A percentile compares a stretch with the other conserved stretches of the same genome.
Conservation (phyloP, 1,284 basidiomycete genomes). For the Jaminaea rosea region DNA sequence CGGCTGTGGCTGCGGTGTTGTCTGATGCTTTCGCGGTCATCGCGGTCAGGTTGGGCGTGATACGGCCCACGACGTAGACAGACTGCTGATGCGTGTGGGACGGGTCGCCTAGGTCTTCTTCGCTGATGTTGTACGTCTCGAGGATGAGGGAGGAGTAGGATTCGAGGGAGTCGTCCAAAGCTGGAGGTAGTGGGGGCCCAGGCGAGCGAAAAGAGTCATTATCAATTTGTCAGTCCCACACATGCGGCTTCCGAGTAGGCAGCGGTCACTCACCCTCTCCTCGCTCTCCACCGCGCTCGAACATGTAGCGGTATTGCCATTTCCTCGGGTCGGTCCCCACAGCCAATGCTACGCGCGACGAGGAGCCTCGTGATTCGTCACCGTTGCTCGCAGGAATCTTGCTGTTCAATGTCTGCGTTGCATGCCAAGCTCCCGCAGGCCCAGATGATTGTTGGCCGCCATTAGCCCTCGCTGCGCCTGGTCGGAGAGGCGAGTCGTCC, state of each 20-base stretch:
- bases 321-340: conserved; percentile 36
- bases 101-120: conserved; percentile 32
- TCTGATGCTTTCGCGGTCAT: neutral
- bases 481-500: conserved; percentile 16
- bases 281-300: conserved; percentile 29
- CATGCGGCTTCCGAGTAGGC: no score
- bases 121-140: conserved; percentile 19
- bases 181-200: neutral
- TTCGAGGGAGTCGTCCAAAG: conserved; percentile 37
- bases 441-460: neutral
- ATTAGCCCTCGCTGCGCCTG: neutral
- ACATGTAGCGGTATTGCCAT: conserved; percentile 46
- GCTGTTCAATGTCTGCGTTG: neutral
- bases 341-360: conserved; percentile 30
- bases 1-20: neutral
- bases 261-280: conserved; percentile 18
- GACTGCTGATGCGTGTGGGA: conserved; percentile 28
- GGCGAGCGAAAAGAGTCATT: conserved; percentile 8
- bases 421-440: neutral
- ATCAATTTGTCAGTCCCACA: no score
- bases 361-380: no score
- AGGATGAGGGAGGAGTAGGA: conserved; percentile 24
- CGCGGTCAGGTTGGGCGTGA: conserved; percentile 15
- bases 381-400: neutral
- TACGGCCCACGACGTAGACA: conserved; percentile 38